These are phyloP conservation scores for Chloris gayana DNA, from an alignment of 176 grass and related monocot genomes.

Conservation along the genomic window DNA sequence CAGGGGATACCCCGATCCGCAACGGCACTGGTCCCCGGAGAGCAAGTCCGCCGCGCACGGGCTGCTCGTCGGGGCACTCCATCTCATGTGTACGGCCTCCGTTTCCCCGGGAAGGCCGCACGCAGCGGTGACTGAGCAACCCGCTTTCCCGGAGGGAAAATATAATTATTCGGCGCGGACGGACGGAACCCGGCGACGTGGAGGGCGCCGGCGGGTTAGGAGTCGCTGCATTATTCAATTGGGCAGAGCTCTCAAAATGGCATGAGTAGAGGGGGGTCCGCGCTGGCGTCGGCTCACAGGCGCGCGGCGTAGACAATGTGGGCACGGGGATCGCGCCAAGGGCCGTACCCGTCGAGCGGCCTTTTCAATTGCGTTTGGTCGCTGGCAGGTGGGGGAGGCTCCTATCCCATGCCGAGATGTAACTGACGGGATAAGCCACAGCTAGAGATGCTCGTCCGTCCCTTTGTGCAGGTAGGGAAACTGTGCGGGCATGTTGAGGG, in stretches of 20 bases:
- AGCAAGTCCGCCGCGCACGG: not conserved
- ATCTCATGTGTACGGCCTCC: not conserved
- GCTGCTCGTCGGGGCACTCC: not conserved
- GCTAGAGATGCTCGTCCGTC: not conserved
- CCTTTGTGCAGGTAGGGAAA: not conserved
- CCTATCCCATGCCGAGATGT: not conserved
- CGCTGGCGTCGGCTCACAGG: constrained; percentile 32
- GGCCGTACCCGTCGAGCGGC: not conserved
- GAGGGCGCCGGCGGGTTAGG: no score
- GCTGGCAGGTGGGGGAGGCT: not conserved
- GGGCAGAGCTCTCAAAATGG: constrained; percentile 17
- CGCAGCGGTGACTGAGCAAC: not conserved
- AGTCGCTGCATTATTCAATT: constrained; percentile 34
- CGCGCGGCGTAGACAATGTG: not conserved
- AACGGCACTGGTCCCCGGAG: not conserved
- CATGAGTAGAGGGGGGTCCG: constrained; percentile 5
- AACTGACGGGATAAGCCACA: constrained; percentile 11
- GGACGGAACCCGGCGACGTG: constrained; percentile 7
- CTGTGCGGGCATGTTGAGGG: not conserved
- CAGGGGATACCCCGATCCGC: not conserved
- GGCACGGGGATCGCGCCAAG: not conserved
- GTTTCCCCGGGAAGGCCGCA: no score
- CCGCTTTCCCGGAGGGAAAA: not conserved
- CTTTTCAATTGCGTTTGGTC: not conserved
- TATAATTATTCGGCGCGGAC: not conserved